A percentile compares a stretch with the other conserved stretches of the same genome.
phyloP scores from a whole-genome alignment of 148 eudicot species.

The Rhododendron ferrugineum region DNA sequence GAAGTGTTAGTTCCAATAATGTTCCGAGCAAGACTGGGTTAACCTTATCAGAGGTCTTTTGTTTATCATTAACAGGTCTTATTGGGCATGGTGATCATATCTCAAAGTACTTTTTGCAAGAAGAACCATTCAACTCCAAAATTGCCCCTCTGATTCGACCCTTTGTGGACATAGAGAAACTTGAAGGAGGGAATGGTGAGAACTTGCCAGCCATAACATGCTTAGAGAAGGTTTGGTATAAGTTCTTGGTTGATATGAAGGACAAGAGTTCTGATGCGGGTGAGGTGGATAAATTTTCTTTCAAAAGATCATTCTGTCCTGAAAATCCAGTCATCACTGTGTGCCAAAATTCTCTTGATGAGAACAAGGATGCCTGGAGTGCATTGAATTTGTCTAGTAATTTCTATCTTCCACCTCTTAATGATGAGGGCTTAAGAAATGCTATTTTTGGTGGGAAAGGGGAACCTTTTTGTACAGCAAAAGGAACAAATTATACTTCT shows the following conservation, averaged over 20 bases:
- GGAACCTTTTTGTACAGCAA: constrained; percentile 20
- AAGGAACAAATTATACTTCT: constrained; percentile 48
- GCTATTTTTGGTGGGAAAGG: constrained; percentile 39
- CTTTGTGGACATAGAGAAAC: constrained; percentile 15
- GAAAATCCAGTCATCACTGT: constrained; percentile 78
- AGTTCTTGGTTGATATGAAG: constrained; percentile 45
- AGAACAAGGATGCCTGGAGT: constrained; percentile 50
- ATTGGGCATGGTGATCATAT: constrained; percentile 87
- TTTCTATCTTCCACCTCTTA: constrained; percentile 65
- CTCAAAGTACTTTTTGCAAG: constrained; percentile 47
- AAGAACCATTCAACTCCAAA: constrained; percentile 30
- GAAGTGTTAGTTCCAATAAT: constrained; percentile 10
- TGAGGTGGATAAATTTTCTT: constrained; percentile 24
- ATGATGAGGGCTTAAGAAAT: constrained; percentile 68
- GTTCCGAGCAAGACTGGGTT: constrained; percentile 31
- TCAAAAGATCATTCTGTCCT: constrained; percentile 36
- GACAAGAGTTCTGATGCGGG: constrained; percentile 17
- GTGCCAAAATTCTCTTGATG: constrained; percentile 46
- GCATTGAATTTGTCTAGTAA: constrained; percentile 52
- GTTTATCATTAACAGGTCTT: constrained; percentile 72
- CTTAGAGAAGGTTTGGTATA: constrained; percentile 54
- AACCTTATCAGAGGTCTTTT: constrained; percentile 80
- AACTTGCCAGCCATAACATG: constrained; percentile 20
- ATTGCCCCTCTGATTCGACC: constrained; percentile 25
- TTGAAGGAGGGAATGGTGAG: constrained; percentile 19